Evolutionary conservation across 768 basidiomycete species (phyloP), one percentile per base, ranked within the genome.

Genomic region (Antrodiella citrinella): DNA sequence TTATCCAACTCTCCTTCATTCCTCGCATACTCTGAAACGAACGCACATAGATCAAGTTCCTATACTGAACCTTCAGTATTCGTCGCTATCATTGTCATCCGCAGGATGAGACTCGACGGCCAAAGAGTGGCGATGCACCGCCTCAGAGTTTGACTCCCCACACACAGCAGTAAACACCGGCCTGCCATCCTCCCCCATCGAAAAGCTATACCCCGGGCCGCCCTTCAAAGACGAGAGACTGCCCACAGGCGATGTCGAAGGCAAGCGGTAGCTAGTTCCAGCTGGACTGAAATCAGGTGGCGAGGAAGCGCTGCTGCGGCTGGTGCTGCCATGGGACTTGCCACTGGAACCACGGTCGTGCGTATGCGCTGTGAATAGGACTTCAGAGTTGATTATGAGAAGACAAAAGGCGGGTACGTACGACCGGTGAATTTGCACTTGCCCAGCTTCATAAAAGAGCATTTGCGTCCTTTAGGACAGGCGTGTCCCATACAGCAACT

Each of bases 391-490:
- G 41, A 19, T 43, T 7, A 18, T 26, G 25, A 15, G 25, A 24
- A 22, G 10, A 15, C n/a, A 44, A 13, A 44, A 4, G 24, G 25
- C 23, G 5, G 18, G 44, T 11, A 62, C 64, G 53, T 40, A 68
- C 67, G 54, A 25, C 60, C 60, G 26, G 54, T 47, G 48, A 70
- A 67, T 51, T 64, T 66, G 53, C 65, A 69, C 54, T 65, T 66
- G 4, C 61, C 63, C 49, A 61, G 60, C 50, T 68, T 69, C 13
- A 49, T 51, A 48, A 60, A 67, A 5, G 43, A 1, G 53, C 72
- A 73, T 47, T 59, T 67, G 0, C 59, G 45, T 2, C 70, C 69
- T 35, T 59, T 59, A 18, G 72, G 70, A 44, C 71, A 73, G 39
- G 47, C 47, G 53, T 73, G 71, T 11, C 67, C 68, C 50, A 66